Evolutionary conservation across 2,329 filamentous ascomycete species (phyloP).

Genomic region (Leptographium radiaticola): DNA sequence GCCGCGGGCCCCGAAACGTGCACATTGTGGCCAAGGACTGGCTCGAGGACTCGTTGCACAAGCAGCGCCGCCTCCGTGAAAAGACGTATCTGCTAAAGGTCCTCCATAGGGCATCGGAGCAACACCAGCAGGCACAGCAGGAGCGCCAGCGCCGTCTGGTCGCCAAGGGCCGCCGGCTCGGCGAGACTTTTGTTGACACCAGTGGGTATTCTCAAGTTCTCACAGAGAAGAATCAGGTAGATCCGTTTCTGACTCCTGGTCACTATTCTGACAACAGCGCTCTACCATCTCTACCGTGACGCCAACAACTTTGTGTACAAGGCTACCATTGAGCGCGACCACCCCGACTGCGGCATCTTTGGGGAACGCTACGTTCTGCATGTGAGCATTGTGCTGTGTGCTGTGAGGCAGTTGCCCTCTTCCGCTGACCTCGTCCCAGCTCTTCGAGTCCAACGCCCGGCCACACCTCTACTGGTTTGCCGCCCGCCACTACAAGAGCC

Average conservation of each 20-base stretch:
- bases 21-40: conserved; percentile 36
- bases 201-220: conserved; percentile 23
- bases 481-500: conserved; percentile 33
- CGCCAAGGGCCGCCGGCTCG: conserved; percentile 18
- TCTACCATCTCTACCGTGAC: conserved; percentile 56
- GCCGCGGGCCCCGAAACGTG: neutral
- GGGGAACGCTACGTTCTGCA: conserved; percentile 47
- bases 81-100: conserved; percentile 28
- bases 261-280: conserved; percentile 23
- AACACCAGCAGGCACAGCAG: conserved; percentile 13
- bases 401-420: neutral
- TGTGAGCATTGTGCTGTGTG: conserved; percentile 28
- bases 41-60: conserved; percentile 33
- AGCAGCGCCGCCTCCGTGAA: conserved; percentile 15
- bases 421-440: conserved; percentile 24
- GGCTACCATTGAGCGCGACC: conserved; percentile 44
- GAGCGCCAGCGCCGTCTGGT: conserved; percentile 20
- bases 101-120: neutral
- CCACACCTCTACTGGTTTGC: conserved; percentile 50
- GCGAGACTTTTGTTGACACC: conserved; percentile 32
- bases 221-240: too few species aligned
- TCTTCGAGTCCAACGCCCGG: conserved; percentile 51
- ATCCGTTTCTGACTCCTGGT: too few species aligned
- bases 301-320: conserved; percentile 49
- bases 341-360: conserved; percentile 25